Evolutionary conservation across 164 flowering plant species (phyloP).

Genomic region (Nymphaea colorata): DNA sequence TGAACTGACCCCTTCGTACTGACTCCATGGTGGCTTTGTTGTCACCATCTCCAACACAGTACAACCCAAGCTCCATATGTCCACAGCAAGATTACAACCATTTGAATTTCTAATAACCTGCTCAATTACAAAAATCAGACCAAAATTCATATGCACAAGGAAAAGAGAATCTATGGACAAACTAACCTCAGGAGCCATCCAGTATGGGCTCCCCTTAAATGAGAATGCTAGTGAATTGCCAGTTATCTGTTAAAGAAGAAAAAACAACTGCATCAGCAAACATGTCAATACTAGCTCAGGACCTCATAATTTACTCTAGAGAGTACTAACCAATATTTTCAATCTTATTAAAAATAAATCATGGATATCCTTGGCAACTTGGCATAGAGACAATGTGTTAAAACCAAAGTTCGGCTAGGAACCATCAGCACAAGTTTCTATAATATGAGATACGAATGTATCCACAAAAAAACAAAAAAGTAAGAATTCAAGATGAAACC

Average conservation of each 20-base stretch:
- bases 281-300: background rate
- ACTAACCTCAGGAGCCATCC: conserved; percentile 97
- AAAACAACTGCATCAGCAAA: background rate
- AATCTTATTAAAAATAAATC: too few relatives aligned
- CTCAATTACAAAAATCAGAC: background rate
- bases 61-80: conserved; percentile 94
- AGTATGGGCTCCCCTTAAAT: conserved; percentile 84
- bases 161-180: background rate
- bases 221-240: conserved; percentile 81
- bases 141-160: too few relatives aligned
- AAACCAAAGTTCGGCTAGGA: too few relatives aligned
- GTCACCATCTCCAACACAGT: conserved; percentile 93
- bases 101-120: conserved; percentile 67
- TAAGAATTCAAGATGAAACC: too few relatives aligned
- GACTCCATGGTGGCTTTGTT: conserved; percentile 91
- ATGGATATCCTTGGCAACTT: too few relatives aligned
- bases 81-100: conserved; percentile 79
- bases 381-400: too few relatives aligned
- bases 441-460: too few relatives aligned
- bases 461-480: too few relatives aligned
- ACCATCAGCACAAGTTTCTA: too few relatives aligned
- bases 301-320: too few relatives aligned
- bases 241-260: conserved; percentile 38
- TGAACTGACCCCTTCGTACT: conserved; percentile 69
- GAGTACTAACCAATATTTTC: too few relatives aligned